phyloP scores from a whole-genome alignment of 345 rosid genomes.

The Arabidopsis suecica region DNA sequence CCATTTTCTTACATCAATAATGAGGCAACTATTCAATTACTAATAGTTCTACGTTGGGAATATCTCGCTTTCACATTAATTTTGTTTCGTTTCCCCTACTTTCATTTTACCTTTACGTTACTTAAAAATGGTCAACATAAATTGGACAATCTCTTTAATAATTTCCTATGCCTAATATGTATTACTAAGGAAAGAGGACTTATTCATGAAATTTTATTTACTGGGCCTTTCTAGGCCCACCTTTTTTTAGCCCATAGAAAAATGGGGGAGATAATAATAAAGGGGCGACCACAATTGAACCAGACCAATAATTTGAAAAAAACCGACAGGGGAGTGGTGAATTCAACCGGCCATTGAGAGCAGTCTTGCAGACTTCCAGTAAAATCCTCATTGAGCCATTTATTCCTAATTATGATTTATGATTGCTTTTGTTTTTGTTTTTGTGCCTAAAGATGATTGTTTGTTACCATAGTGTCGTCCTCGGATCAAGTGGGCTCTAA shows the following conservation, averaged over 20 bases:
- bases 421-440: too few relatives aligned
- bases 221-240: background rate
- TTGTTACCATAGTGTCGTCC: background rate
- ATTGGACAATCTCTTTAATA: background rate
- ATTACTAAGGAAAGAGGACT: background rate
- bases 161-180: background rate
- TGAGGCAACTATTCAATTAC: conserved; percentile 24
- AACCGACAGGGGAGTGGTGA: background rate
- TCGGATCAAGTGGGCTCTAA: too few relatives aligned
- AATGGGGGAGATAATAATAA: background rate
- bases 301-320: background rate
- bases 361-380: too few relatives aligned
- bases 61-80: conserved; percentile 37
- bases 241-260: background rate
- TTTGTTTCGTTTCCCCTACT: conserved; percentile 17
- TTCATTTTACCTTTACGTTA: conserved; percentile 16
- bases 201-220: background rate
- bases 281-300: background rate
- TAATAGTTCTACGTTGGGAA: conserved; percentile 26
- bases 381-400: background rate
- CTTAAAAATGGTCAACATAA: background rate
- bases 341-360: background rate
- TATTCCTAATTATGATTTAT: background rate
- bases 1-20: conserved; percentile 40
- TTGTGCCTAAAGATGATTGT: background rate